Percentiles rank a stretch among this genome's conserved stretches.
phyloP scores from a whole-genome alignment of 192 early-diverging fungal genomes.

The Chytriomyces sp. region DNA sequence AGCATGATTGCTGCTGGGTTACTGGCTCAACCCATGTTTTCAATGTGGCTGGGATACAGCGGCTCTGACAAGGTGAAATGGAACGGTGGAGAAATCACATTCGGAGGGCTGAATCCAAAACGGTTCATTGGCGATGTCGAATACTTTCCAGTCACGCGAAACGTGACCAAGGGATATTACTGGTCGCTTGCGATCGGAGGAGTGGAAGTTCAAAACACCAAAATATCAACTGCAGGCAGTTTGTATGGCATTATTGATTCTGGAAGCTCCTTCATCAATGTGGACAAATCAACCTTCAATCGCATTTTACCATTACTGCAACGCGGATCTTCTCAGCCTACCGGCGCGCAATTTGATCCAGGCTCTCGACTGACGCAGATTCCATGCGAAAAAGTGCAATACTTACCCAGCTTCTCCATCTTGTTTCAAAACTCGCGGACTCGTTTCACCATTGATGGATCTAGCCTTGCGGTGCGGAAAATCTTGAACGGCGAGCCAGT shows the following conservation, averaged over 20 bases:
- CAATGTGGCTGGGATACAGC: background rate
- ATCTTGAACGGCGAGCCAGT: background rate
- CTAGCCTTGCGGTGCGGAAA: background rate
- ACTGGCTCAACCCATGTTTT: slow-evolving; percentile 10
- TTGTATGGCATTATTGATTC: slow-evolving; percentile 6
- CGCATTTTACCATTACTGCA: background rate
- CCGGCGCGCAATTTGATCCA: background rate
- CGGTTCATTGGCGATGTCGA: background rate
- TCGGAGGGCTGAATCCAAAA: slow-evolving; percentile 13
- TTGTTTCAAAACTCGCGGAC: background rate
- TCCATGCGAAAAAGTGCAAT: background rate
- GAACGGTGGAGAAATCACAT: background rate
- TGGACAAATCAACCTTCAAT: slow-evolving; percentile 9
- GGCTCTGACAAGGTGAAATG: background rate
- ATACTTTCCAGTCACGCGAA: background rate
- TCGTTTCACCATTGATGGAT: background rate
- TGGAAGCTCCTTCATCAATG: slow-evolving; percentile 7
- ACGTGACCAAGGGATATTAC: slow-evolving; percentile 1
- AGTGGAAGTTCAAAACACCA: background rate
- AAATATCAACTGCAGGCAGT: background rate
- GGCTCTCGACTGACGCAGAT: background rate
- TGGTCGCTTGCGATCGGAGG: background rate
- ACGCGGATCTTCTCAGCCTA: background rate
- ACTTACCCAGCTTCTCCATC: background rate
- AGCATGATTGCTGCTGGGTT: background rate